Conservation (phyloP, 768 basidiomycete species). For the Phylloporus scabripes region DNA sequence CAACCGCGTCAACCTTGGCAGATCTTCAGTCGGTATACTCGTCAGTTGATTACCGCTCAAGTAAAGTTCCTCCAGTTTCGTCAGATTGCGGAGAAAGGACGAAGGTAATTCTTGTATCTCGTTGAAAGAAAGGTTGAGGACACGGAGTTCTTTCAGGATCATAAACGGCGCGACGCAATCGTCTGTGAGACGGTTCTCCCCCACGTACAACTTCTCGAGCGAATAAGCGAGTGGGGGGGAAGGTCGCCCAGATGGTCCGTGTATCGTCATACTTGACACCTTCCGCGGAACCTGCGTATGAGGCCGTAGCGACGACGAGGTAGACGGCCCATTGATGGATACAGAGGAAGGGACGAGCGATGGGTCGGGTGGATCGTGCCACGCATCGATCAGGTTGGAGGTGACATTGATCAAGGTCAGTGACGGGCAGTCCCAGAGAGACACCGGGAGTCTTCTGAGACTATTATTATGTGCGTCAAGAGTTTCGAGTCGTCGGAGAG, state of each 20-base stretch:
- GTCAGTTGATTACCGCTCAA: slow-evolving; percentile 94
- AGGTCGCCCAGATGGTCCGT: slow-evolving; percentile 25
- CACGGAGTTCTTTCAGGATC: slow-evolving; percentile 67
- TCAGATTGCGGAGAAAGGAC: slow-evolving; percentile 66
- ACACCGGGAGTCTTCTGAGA: slow-evolving; percentile 64
- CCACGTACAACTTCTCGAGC: slow-evolving; percentile 76
- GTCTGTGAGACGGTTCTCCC: slow-evolving; percentile 83
- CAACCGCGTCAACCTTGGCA: slow-evolving; percentile 64
- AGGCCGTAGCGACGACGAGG: slow-evolving; percentile 12
- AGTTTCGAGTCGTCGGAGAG: slow-evolving; percentile 62
- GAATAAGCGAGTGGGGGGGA: slow-evolving; percentile 62
- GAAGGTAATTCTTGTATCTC: slow-evolving; percentile 84
- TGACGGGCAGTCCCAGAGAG: slow-evolving; percentile 79
- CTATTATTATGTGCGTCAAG: slow-evolving; percentile 93
- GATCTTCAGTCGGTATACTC: slow-evolving; percentile 83
- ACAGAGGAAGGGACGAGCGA: slow-evolving; percentile 21
- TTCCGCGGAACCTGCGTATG: slow-evolving; percentile 25
- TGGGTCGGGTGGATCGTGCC: slow-evolving; percentile 57
- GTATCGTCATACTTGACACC: slow-evolving; percentile 32
- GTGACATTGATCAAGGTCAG: slow-evolving; percentile 76
- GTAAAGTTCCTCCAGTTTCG: slow-evolving; percentile 78
- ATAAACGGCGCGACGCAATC: slow-evolving; percentile 72
- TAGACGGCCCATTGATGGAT: slow-evolving; percentile 18
- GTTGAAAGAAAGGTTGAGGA: slow-evolving; percentile 93
- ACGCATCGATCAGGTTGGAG: slow-evolving; percentile 74